phyloP scores from a whole-genome alignment of 2,329 filamentous ascomycete genomes.

The Escovopsis sp. region DNA sequence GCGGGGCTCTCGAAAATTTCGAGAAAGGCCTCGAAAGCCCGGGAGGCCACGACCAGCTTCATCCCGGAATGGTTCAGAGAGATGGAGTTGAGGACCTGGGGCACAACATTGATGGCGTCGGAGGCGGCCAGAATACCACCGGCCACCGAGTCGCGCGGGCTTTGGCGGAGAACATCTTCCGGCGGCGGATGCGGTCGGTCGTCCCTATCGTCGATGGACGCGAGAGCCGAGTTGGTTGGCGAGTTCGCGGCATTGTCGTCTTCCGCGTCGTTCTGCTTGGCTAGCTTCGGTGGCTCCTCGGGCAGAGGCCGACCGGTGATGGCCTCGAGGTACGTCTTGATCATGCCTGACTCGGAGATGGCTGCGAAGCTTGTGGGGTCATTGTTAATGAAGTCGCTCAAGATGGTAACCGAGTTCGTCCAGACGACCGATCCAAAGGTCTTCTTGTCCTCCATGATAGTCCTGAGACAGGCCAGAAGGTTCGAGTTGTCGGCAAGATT shows the following conservation, averaged over 20 bases:
- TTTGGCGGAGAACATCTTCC: constrained; percentile 30
- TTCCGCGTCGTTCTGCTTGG: constrained; percentile 15
- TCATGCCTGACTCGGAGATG: constrained; percentile 84
- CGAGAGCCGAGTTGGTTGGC: constrained; percentile 23
- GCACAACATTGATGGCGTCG: constrained; percentile 78
- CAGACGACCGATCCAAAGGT: constrained; percentile 87
- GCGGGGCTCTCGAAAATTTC: constrained; percentile 91
- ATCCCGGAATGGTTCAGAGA: constrained; percentile 80
- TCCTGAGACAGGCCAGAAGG: constrained; percentile 61
- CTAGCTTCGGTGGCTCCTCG: constrained; percentile 13
- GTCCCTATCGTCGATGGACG: constrained; percentile 20
- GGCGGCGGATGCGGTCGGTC: constrained; percentile 37
- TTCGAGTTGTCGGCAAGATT: constrained; percentile 90
- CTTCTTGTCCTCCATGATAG: constrained; percentile 64
- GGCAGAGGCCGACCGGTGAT: constrained; percentile 44
- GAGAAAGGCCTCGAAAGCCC: constrained; percentile 73
- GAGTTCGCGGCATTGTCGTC: constrained; percentile 20
- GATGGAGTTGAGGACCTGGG: constrained; percentile 81
- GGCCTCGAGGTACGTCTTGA: constrained; percentile 70
- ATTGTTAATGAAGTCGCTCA: constrained; percentile 96
- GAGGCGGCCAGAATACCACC: constrained; percentile 69
- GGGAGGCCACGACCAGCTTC: constrained; percentile 70
- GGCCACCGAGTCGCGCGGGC: constrained; percentile 34
- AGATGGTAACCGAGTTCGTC: constrained; percentile 82
- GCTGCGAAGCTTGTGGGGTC: constrained; percentile 95